Conservation (phyloP, 1,139 yeast genomes). For the Hyphopichia khmerensis region DNA sequence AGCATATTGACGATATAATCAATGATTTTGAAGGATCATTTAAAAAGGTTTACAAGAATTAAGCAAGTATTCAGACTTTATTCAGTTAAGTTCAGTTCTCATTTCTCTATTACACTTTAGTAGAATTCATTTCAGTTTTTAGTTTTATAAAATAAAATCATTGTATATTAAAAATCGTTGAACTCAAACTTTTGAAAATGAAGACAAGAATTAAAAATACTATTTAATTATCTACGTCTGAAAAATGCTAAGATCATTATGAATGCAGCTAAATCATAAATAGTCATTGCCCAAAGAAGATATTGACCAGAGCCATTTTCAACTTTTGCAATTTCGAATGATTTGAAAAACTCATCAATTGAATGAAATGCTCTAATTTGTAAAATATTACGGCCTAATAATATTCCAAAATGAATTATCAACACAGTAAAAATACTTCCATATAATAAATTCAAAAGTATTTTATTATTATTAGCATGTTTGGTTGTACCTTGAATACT, state of each 20-base stretch:
- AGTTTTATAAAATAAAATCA: too few species aligned
- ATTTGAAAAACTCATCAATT: neutral
- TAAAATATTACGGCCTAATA: neutral
- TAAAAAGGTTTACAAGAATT: constrained; percentile 41
- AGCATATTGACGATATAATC: constrained; percentile 83
- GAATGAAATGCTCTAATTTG: neutral
- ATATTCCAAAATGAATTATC: neutral
- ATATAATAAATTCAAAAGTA: neutral
- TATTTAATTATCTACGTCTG: neutral
- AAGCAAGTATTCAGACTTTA: too few species aligned
- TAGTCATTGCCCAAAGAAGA: neutral
- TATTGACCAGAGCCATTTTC: neutral
- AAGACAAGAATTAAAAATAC: too few species aligned
- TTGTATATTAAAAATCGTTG: too few species aligned
- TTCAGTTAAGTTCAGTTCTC: too few species aligned
- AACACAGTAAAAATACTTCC: neutral
- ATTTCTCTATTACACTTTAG: too few species aligned
- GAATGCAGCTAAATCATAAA: neutral
- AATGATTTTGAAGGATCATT: constrained; percentile 85
- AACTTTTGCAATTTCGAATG: neutral
- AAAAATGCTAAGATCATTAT: neutral
- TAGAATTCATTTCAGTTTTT: too few species aligned
- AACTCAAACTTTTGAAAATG: too few species aligned
- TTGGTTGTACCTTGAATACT: neutral
- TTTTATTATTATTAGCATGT: neutral